Conservation (phyloP, 2,329 filamentous ascomycete species). For the Penicillium nordicum region DNA sequence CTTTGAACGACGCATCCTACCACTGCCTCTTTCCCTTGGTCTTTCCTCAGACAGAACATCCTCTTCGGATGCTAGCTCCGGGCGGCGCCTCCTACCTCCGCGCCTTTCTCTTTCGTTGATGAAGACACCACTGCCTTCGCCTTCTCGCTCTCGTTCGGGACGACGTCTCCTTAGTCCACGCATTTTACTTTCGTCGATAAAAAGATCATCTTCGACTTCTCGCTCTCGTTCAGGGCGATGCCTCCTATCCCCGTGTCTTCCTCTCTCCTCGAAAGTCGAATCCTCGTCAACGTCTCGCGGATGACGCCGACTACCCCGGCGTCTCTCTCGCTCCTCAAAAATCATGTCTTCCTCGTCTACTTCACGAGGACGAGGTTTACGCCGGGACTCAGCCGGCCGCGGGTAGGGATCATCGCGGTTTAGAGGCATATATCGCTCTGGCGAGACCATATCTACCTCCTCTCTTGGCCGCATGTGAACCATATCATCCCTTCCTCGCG, state of each 20-base stretch:
- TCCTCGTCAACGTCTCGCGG: slow-evolving; percentile 5
- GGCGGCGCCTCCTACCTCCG: slow-evolving; percentile 12
- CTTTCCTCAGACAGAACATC: slow-evolving; percentile 19
- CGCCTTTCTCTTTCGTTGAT: background rate
- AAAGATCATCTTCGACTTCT: slow-evolving; percentile 30
- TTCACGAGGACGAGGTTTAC: slow-evolving; percentile 15
- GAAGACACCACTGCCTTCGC: slow-evolving; percentile 15
- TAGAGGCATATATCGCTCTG: background rate
- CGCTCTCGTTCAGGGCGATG: background rate
- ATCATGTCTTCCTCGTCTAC: slow-evolving; percentile 31
- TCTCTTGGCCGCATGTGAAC: slow-evolving; percentile 29
- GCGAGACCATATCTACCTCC: slow-evolving; percentile 16
- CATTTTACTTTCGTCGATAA: slow-evolving; percentile 24
- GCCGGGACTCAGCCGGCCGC: slow-evolving; percentile 2
- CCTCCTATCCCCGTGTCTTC: background rate
- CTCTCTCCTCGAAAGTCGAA: background rate
- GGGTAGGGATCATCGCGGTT: slow-evolving; percentile 17
- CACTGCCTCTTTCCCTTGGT: slow-evolving; percentile 1
- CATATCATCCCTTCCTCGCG: slow-evolving; percentile 30
- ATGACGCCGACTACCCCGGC: background rate
- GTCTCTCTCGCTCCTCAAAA: slow-evolving; percentile 11
- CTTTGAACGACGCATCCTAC: slow-evolving; percentile 11
- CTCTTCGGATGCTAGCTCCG: slow-evolving; percentile 23
- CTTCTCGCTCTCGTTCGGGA: background rate
- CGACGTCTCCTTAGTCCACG: background rate